Evolutionary conservation across 306 rosid species (phyloP).

Genomic region (Psophocarpus tetragonolobus): DNA sequence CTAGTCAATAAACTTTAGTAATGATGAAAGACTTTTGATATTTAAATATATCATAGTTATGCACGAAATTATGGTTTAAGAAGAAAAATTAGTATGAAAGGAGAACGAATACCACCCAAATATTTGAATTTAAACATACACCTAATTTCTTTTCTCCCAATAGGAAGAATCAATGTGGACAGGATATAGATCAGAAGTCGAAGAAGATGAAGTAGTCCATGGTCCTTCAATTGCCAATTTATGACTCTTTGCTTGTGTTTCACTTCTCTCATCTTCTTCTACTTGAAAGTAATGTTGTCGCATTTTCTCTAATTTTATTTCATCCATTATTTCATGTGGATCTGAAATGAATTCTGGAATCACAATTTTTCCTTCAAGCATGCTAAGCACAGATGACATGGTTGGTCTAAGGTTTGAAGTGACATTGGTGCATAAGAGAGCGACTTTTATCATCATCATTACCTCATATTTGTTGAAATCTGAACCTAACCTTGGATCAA

Average conservation of each 20-base stretch:
- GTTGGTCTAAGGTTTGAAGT: constrained; percentile 29
- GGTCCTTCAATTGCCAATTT: background rate
- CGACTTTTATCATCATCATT: constrained; percentile 39
- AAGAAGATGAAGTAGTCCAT: constrained; percentile 27
- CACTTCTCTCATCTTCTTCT: constrained; percentile 12
- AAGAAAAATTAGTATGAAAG: background rate
- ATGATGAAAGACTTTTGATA: background rate
- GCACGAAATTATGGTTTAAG: background rate
- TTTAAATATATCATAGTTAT: background rate
- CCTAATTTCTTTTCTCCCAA: constrained; percentile 21
- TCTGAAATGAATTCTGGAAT: constrained; percentile 30
- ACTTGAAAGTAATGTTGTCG: constrained; percentile 19
- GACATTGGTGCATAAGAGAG: constrained; percentile 40
- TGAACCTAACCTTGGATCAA: constrained; percentile 35
- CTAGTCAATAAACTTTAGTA: background rate
- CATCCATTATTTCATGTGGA: constrained; percentile 35
- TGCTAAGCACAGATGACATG: constrained; percentile 40
- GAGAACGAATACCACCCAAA: background rate
- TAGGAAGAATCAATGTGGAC: constrained; percentile 23
- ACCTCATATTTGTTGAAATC: constrained; percentile 31
- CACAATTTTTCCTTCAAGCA: constrained; percentile 38
- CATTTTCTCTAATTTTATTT: constrained; percentile 36
- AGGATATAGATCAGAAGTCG: constrained; percentile 25
- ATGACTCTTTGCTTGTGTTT: background rate
- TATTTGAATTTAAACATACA: background rate